A percentile compares a stretch with the other conserved stretches of the same genome.
Evolutionary conservation across 352 stramenopile species (phyloP).

Genomic region (Albugo candida): DNA sequence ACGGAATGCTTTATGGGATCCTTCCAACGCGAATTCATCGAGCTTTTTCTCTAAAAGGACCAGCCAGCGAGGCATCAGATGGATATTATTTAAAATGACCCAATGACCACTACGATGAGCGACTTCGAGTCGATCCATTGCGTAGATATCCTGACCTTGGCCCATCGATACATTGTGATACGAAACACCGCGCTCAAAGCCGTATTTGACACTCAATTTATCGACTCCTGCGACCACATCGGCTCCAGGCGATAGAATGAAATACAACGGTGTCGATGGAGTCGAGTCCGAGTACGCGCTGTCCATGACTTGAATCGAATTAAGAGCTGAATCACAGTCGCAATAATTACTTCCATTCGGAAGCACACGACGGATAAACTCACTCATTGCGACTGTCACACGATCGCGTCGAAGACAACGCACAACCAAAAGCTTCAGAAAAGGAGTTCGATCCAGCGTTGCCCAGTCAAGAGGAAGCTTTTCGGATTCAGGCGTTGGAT

Average conservation of each 20-base stretch:
- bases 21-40: constrained; percentile 87
- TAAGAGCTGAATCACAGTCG: constrained; percentile 92
- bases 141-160: constrained; percentile 90
- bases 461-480: constrained; percentile 95
- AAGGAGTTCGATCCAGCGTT: constrained; percentile 85
- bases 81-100: constrained; percentile 97
- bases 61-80: constrained; percentile 93
- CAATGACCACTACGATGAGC: constrained; percentile 92
- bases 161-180: constrained; percentile 98
- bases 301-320: constrained; percentile 90
- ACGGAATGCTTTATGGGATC: constrained; percentile 87
- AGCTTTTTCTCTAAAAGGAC: constrained; percentile 94
- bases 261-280: constrained; percentile 90
- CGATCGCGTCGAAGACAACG: constrained; percentile 85
- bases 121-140: constrained; percentile 88
- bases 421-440: constrained; percentile 93
- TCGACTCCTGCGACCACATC: constrained; percentile 93
- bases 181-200: constrained; percentile 88
- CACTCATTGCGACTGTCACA: constrained; percentile 87
- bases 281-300: constrained; percentile 89
- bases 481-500: constrained; percentile 88
- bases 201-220: constrained; percentile 87
- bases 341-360: constrained; percentile 88
- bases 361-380: constrained; percentile 88
- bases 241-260: constrained; percentile 89